These are phyloP conservation scores for Hansenula sp. DNA, from an alignment of 1,139 yeast species.

Conservation along the genomic window DNA sequence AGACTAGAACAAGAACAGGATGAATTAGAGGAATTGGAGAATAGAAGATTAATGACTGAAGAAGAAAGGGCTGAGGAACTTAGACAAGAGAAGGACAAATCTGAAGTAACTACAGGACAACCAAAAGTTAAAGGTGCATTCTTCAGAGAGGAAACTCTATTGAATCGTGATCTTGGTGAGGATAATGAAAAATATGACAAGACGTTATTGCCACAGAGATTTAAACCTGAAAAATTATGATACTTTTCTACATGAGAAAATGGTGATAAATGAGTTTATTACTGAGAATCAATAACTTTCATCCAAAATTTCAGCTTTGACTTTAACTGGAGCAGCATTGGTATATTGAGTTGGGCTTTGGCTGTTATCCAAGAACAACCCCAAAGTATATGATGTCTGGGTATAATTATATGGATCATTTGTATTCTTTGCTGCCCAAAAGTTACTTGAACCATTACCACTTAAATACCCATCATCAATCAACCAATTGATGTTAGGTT, in stretches of 20 bases:
- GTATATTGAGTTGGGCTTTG: neutral
- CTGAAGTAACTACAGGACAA: slow-evolving; percentile 5
- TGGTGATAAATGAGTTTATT: no score
- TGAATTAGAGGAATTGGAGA: slow-evolving; percentile 36
- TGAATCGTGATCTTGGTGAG: slow-evolving; percentile 14
- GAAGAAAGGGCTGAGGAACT: slow-evolving; percentile 22
- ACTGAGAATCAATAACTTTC: no score
- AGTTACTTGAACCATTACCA: slow-evolving; percentile 21
- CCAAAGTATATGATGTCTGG: slow-evolving; percentile 24
- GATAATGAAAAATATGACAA: slow-evolving; percentile 21
- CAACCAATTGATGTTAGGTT: slow-evolving; percentile 7
- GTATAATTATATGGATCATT: slow-evolving; percentile 42
- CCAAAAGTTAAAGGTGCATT: slow-evolving; percentile 17
- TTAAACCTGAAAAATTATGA: slow-evolving; percentile 5
- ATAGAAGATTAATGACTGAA: slow-evolving; percentile 21
- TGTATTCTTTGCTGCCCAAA: slow-evolving; percentile 39
- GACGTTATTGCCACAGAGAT: slow-evolving; percentile 19
- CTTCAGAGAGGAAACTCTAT: slow-evolving; percentile 13
- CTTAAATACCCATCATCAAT: slow-evolving; percentile 24
- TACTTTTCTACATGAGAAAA: no score
- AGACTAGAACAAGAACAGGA: slow-evolving; percentile 31
- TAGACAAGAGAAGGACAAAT: slow-evolving; percentile 11
- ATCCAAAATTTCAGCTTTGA: neutral
- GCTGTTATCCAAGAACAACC: neutral
- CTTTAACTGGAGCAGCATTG: neutral